Conservation (phyloP, 2,329 filamentous ascomycete species). For the Chrysosporium keratinophilum region DNA sequence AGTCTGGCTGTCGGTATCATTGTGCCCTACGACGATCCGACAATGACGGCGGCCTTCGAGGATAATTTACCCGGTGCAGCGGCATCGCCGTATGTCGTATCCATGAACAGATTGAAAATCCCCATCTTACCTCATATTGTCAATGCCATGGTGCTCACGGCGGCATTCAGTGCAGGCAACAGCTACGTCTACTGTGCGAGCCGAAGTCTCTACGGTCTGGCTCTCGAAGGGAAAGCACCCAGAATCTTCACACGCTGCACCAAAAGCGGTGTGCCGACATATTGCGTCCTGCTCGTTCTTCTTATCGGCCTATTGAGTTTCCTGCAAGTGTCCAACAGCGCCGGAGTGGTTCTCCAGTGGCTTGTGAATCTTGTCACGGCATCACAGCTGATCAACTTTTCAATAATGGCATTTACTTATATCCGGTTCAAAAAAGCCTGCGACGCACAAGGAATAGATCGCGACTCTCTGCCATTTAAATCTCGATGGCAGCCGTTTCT, state of each 20-base stretch:
- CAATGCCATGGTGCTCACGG: slow-evolving; percentile 60
- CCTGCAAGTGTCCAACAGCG: slow-evolving; percentile 56
- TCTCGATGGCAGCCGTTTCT: slow-evolving; percentile 44
- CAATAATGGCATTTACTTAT: slow-evolving; percentile 37
- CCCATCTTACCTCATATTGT: slow-evolving; percentile 57
- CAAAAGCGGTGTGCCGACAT: slow-evolving; percentile 58
- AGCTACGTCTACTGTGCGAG: slow-evolving; percentile 59
- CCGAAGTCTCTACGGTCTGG: slow-evolving; percentile 57
- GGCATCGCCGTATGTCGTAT: slow-evolving; percentile 57
- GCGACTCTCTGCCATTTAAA: slow-evolving; percentile 32
- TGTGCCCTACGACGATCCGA: slow-evolving; percentile 57
- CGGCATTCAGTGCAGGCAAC: slow-evolving; percentile 59
- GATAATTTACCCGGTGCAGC: slow-evolving; percentile 55
- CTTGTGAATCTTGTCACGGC: slow-evolving; percentile 37
- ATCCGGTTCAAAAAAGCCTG: slow-evolving; percentile 39
- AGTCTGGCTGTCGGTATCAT: slow-evolving; percentile 62
- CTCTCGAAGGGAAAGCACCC: slow-evolving; percentile 59
- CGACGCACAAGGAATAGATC: slow-evolving; percentile 30
- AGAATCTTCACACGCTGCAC: slow-evolving; percentile 56
- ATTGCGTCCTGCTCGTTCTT: slow-evolving; percentile 57
- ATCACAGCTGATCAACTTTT: slow-evolving; percentile 39
- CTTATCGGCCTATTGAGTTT: slow-evolving; percentile 61
- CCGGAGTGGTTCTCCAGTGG: slow-evolving; percentile 55
- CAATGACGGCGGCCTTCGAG: slow-evolving; percentile 51
- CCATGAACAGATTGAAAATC: slow-evolving; percentile 58